phyloP scores from a whole-genome alignment of 805 yeast species.

The Wickerhamomyces mucosus region DNA sequence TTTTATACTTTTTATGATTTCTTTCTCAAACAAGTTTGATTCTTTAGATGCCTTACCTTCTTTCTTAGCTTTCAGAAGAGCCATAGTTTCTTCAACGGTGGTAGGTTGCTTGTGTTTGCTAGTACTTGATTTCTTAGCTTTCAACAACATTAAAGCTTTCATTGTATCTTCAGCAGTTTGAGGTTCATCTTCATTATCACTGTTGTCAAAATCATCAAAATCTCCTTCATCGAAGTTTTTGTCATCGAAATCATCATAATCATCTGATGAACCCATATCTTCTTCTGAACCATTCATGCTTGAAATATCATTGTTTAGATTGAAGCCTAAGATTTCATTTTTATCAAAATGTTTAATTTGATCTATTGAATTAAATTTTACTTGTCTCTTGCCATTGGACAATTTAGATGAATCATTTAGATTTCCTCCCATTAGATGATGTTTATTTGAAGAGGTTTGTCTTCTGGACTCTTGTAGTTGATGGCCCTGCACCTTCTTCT shows the following conservation, averaged over 20 bases:
- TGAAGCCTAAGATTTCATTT: no score
- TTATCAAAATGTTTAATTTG: no score
- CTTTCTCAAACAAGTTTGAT: background rate
- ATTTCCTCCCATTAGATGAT: no score
- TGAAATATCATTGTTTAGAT: no score
- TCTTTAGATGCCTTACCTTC: background rate
- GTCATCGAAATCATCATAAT: constrained; percentile 11
- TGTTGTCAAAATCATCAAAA: constrained; percentile 12
- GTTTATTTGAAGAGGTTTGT: no score
- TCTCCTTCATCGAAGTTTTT: no score
- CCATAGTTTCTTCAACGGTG: background rate
- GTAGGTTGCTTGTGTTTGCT: constrained; percentile 6
- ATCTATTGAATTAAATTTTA: no score
- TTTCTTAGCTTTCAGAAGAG: background rate
- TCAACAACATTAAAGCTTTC: constrained; percentile 33
- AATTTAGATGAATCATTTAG: no score
- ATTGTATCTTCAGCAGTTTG: constrained; percentile 34
- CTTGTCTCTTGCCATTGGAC: no score
- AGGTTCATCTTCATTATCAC: constrained; percentile 19
- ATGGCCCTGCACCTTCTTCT: constrained; percentile 15
- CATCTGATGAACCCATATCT: constrained; percentile 15
- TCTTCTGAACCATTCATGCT: no score
- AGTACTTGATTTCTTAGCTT: constrained; percentile 23
- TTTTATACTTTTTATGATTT: no score
- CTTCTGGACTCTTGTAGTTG: no score